Conservation (phyloP, 2,329 filamentous ascomycete genomes). For the Akanthomyces uredinophilus region DNA sequence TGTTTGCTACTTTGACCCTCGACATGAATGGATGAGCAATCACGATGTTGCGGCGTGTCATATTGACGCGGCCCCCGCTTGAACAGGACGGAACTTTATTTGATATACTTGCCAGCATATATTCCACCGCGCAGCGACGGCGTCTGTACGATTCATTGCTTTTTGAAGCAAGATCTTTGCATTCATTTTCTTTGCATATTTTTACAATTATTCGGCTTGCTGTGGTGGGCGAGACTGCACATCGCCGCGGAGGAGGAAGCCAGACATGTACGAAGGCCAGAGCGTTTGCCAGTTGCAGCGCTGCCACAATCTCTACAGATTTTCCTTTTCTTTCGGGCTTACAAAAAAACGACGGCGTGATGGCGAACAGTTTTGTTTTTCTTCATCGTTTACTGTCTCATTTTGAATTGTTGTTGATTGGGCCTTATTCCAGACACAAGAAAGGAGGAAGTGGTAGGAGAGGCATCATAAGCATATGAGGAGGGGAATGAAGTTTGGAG, state of each 20-base stretch:
- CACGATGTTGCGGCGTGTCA: neutral
- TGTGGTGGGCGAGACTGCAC: neutral
- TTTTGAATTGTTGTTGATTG: neutral
- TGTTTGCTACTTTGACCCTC: neutral
- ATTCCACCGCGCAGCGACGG: neutral
- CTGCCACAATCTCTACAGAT: constrained; percentile 4
- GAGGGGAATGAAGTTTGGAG: neutral
- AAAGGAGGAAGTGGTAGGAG: neutral
- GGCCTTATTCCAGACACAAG: neutral
- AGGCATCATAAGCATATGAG: neutral
- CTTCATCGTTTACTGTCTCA: neutral
- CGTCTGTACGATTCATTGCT: neutral
- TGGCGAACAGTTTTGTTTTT: neutral
- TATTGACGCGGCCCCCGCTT: neutral
- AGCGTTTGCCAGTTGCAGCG: constrained; percentile 9
- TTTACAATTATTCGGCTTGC: neutral
- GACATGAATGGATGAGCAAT: neutral
- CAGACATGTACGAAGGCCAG: neutral
- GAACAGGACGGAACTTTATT: neutral
- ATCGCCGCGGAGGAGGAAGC: neutral
- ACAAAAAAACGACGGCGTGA: neutral
- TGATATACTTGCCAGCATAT: neutral
- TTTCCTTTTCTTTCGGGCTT: neutral
- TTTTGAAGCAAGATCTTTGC: neutral
- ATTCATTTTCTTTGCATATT: constrained; percentile 6